Conservation (phyloP, 2,329 filamentous ascomycete genomes). For the Bipolaris victoriae region DNA sequence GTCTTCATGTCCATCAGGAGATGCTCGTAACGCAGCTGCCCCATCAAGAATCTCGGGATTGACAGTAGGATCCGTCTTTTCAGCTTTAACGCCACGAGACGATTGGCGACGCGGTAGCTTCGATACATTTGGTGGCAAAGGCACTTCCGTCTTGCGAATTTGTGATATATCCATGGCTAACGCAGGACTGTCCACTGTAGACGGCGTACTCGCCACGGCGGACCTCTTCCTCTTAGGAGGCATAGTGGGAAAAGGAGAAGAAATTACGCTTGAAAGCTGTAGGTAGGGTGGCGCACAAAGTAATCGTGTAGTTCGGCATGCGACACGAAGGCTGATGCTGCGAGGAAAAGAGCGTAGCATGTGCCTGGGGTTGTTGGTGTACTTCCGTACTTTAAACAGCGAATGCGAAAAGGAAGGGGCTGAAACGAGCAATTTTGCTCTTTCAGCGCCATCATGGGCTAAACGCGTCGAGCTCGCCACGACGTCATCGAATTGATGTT, state of each 20-base stretch:
- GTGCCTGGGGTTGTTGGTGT: slow-evolving; percentile 21
- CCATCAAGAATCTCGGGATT: slow-evolving; percentile 53
- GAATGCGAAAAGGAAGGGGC: slow-evolving; percentile 1
- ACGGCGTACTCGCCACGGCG: slow-evolving; percentile 26
- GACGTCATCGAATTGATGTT: slow-evolving; percentile 27
- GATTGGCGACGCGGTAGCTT: slow-evolving; percentile 36
- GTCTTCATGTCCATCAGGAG: slow-evolving; percentile 49
- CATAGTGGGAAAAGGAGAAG: slow-evolving; percentile 26
- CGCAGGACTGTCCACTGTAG: slow-evolving; percentile 16
- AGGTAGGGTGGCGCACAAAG: slow-evolving; percentile 19
- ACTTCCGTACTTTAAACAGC: slow-evolving; percentile 8
- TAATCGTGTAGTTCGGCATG: slow-evolving; percentile 19
- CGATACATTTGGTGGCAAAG: slow-evolving; percentile 29
- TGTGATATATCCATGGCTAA: slow-evolving; percentile 18
- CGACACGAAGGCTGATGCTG: slow-evolving; percentile 22
- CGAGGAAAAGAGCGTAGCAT: slow-evolving; percentile 38
- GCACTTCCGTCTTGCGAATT: slow-evolving; percentile 32
- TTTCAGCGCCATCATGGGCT: slow-evolving; percentile 21
- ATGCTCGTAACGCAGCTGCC: slow-evolving; percentile 51
- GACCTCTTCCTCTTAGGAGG: slow-evolving; percentile 42
- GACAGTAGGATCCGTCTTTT: slow-evolving; percentile 40
- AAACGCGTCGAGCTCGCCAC: slow-evolving; percentile 31
- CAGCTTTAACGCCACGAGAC: slow-evolving; percentile 29
- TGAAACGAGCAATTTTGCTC: slow-evolving; percentile 12
- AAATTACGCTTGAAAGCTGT: slow-evolving; percentile 12